A percentile compares a stretch with the other conserved stretches of the same genome.
Conservation (phyloP, 441 rosid species). For the Flueggea neowawraea region DNA sequence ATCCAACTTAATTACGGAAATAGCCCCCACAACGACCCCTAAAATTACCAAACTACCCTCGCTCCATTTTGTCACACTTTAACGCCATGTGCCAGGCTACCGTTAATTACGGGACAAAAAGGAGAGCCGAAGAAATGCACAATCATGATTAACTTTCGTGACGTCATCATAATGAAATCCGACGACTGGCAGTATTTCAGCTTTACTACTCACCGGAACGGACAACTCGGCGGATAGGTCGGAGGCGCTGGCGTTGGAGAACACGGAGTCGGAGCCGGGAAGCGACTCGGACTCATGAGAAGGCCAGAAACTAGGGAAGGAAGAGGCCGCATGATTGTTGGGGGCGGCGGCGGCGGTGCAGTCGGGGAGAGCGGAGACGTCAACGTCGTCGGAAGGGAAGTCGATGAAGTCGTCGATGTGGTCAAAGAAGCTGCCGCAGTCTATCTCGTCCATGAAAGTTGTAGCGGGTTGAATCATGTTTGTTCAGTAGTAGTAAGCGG, state of each 20-base stretch:
- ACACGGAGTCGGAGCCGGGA: conserved; percentile 53
- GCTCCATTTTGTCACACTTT: no score
- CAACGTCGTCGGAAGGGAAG: conserved; percentile 71
- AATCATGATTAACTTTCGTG: neutral
- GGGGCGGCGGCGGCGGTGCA: neutral
- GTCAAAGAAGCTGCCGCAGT: conserved; percentile 94
- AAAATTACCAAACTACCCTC: conserved; percentile 14
- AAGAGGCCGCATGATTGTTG: conserved; percentile 7
- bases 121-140: neutral
- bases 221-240: conserved; percentile 72
- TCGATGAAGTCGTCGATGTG: conserved; percentile 91
- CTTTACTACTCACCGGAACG: conserved; percentile 51
- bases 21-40: neutral
- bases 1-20: neutral
- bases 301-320: conserved; percentile 55
- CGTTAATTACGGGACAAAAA: neutral
- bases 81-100: neutral
- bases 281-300: conserved; percentile 40
- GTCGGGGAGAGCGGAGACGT: conserved; percentile 16
- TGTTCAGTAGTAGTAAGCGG: neutral
- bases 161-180: neutral
- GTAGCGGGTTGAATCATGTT: conserved; percentile 47
- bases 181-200: neutral
- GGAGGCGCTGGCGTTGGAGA: conserved; percentile 34
- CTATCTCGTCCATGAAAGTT: conserved; percentile 75